Percentiles rank a stretch among this genome's conserved stretches.
Evolutionary conservation across 2,329 filamentous ascomycete species (phyloP).

Genomic region (Aspergillus carbonarius): DNA sequence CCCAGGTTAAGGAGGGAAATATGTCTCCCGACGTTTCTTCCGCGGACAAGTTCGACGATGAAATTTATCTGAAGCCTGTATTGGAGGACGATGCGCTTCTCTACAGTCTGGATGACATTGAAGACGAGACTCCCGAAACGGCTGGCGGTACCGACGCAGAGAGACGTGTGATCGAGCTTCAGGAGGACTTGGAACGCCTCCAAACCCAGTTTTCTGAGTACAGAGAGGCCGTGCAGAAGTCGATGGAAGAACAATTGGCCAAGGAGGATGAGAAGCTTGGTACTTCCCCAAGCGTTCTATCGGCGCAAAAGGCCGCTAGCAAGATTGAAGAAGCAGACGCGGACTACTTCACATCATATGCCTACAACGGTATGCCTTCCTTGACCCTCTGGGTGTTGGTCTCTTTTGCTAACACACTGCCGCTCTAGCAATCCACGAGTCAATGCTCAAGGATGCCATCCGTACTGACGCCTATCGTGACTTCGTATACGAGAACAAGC

Average conservation of each 20-base stretch:
- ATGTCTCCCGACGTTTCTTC: constrained; percentile 58
- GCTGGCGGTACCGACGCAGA: constrained; percentile 40
- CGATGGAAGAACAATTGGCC: constrained; percentile 65
- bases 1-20: constrained; percentile 49
- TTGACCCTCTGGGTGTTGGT: neutral
- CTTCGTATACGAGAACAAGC: constrained; percentile 90
- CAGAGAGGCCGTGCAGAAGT: constrained; percentile 63
- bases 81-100: constrained; percentile 87
- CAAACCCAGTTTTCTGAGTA: constrained; percentile 65
- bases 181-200: constrained; percentile 61
- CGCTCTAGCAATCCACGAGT: constrained; percentile 75
- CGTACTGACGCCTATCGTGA: constrained; percentile 91
- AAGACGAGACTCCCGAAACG: constrained; percentile 35
- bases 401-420: constrained; percentile 31
- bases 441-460: constrained; percentile 88
- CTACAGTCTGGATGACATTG: constrained; percentile 79
- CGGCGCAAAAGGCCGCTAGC: constrained; percentile 27
- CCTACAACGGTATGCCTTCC: constrained; percentile 61
- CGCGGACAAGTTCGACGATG: constrained; percentile 66
- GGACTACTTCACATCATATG: constrained; percentile 65
- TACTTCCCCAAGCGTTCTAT: constrained; percentile 19
- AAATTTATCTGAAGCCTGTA: constrained; percentile 78
- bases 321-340: constrained; percentile 55
- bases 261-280: constrained; percentile 50
- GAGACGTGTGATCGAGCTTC: constrained; percentile 57